Percentiles rank a stretch among this genome's conserved stretches.
These are phyloP conservation scores for Lantana camara DNA, from an alignment of 257 asterid genomes.

Conservation along the genomic window DNA sequence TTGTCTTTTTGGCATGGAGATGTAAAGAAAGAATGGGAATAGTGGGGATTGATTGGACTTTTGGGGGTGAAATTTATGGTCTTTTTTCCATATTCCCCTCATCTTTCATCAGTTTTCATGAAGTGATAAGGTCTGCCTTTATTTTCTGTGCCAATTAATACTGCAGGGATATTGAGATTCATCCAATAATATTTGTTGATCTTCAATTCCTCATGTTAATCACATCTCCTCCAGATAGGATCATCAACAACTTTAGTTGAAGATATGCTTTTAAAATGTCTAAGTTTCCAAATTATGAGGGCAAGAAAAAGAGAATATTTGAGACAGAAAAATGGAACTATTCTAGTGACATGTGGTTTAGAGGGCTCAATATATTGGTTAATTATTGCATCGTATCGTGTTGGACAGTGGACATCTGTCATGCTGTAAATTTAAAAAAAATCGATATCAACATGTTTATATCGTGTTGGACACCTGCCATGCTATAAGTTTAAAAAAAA, in stretches of 20 bases:
- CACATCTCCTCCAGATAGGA: neutral
- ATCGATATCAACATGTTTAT: too few relatives aligned
- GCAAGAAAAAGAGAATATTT: too few relatives aligned
- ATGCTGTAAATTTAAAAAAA: too few relatives aligned
- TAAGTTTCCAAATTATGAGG: too few relatives aligned
- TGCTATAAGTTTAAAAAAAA: too few relatives aligned
- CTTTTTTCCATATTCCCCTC: constrained; percentile 32
- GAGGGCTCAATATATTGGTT: too few relatives aligned
- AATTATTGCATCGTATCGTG: too few relatives aligned
- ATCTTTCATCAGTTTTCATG: constrained; percentile 27
- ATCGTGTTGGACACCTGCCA: too few relatives aligned
- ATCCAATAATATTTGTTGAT: neutral
- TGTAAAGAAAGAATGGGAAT: constrained; percentile 39
- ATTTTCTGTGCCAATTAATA: constrained; percentile 1
- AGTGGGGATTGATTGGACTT: constrained; percentile 22
- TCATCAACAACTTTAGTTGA: neutral
- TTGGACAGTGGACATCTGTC: too few relatives aligned
- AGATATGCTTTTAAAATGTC: too few relatives aligned
- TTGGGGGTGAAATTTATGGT: constrained; percentile 30
- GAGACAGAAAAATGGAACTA: too few relatives aligned
- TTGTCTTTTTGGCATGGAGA: constrained; percentile 35
- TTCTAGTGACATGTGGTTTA: too few relatives aligned
- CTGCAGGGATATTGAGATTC: neutral
- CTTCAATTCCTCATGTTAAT: constrained; percentile 3
- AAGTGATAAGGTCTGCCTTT: constrained; percentile 31